These are phyloP conservation scores for Arachis stenosperma DNA, from an alignment of 306 rosid genomes.

Conservation along the genomic window DNA sequence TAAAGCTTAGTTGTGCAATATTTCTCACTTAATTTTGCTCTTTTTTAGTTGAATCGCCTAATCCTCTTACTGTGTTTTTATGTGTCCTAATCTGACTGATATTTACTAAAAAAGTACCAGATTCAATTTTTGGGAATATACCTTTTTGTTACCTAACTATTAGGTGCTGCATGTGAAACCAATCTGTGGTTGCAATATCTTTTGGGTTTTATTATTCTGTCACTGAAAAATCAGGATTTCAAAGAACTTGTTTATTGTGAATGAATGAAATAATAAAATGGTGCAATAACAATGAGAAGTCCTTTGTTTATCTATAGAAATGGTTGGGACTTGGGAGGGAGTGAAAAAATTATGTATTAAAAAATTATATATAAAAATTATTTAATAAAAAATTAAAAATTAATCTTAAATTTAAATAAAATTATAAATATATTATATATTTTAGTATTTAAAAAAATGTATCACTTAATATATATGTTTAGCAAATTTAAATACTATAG, in stretches of 20 bases:
- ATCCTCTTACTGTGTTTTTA: constrained; percentile 24
- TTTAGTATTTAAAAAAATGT: too few species aligned
- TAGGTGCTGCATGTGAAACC: constrained; percentile 3
- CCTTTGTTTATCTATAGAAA: background rate
- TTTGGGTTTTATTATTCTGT: constrained; percentile 4
- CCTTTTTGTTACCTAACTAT: constrained; percentile 19
- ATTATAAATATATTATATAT: too few species aligned
- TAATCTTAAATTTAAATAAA: too few species aligned
- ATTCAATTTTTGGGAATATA: constrained; percentile 31
- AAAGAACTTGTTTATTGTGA: constrained; percentile 5
- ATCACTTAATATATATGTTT: too few species aligned
- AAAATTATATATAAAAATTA: too few species aligned
- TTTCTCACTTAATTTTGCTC: constrained; percentile 30
- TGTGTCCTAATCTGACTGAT: constrained; percentile 32
- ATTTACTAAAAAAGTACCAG: background rate
- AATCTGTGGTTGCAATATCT: background rate
- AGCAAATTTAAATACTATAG: too few species aligned
- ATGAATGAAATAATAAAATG: background rate
- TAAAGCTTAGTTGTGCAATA: constrained; percentile 25
- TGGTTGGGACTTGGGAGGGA: background rate
- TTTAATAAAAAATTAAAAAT: too few species aligned
- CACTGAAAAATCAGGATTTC: constrained; percentile 9
- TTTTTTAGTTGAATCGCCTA: constrained; percentile 33
- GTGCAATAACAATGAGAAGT: background rate
- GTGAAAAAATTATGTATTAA: too few species aligned